Evolutionary conservation across 164 flowering plant species (phyloP), one percentile per base, ranked within the genome.

Genomic region (Vitis cinerea): DNA sequence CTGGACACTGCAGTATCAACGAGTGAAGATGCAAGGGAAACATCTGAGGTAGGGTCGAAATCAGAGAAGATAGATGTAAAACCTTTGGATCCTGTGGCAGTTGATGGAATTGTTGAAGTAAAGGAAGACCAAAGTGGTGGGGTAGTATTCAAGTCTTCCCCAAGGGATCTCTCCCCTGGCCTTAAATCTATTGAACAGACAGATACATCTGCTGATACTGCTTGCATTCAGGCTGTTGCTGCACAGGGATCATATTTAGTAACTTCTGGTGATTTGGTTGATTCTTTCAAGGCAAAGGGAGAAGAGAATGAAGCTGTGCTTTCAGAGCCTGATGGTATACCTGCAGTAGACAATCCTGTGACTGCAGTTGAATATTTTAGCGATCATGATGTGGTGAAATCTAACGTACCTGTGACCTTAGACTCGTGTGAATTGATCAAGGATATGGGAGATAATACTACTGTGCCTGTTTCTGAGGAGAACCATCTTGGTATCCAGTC

Each of bases 291-390:
- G 19, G 31, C 15, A 50, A 58, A 37, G 16, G 67, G 10, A 59
- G 75, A 66, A 65, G 74, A 10, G 10, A 59, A 27, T 50, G 79
- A 65, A 59, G 61, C 69, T 54, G 57, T 69, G 66, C 54, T 69
- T 61, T 65, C 76, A 15, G 68, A 73, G 16, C 71, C 84, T 66
- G 66, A 69, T 71, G 63, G 62, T 48, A 16, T 76, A 10, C 76
- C 76, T 68, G 57, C 14, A 1, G 70, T 66, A 37, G 75, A 74
- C 14, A 31, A 71, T 70, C 65, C 79, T 50, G 81, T 74, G 59
- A 50, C 29, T n/a, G 56, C 50, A 65, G 57, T 77, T 55, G 71
- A 76, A 65, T 84, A 68, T 68, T 74, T 51, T 55, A 67, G 80
- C 61, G 77, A 74, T 49, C 78, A 73, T 31, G 70, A 68, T 27